These are phyloP conservation scores for Ampelocalamus luodianensis DNA, from an alignment of 176 grass and related monocot species.

Conservation along the genomic window DNA sequence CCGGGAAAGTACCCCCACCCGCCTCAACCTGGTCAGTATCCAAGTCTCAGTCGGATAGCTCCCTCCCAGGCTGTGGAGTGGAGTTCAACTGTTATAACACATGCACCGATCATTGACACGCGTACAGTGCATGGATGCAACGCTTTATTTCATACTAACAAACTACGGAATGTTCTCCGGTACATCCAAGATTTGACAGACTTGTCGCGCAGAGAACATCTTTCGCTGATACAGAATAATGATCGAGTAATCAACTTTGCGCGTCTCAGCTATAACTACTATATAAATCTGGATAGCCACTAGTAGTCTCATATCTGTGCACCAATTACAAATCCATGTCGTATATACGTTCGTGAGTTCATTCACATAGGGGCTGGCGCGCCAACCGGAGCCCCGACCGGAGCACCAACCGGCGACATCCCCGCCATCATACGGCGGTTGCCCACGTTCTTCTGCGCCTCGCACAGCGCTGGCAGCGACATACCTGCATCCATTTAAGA, in stretches of 20 bases:
- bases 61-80: too few relatives aligned
- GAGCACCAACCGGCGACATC: slow-evolving; percentile 9
- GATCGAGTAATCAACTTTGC: neutral
- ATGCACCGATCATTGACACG: too few relatives aligned
- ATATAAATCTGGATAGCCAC: neutral
- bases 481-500: slow-evolving; percentile 4
- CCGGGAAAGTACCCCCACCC: too few relatives aligned
- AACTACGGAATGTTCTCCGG: neutral
- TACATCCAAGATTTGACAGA: neutral
- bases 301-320: neutral
- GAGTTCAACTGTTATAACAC: too few relatives aligned
- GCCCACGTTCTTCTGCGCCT: neutral
- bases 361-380: slow-evolving; percentile 20
- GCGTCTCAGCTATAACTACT: neutral
- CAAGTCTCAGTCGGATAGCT: too few relatives aligned
- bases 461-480: slow-evolving; percentile 34
- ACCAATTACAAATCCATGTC: neutral
- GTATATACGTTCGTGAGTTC: neutral
- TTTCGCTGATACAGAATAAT: neutral
- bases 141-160: neutral
- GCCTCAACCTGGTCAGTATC: too few relatives aligned
- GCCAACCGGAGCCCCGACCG: slow-evolving; percentile 2
- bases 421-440: slow-evolving; percentile 42
- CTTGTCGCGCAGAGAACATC: neutral
- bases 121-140: neutral